A percentile compares a stretch with the other conserved stretches of the same genome.
phyloP scores from a whole-genome alignment of 1,139 yeast genomes.

The Saccharomyces pastorianus region DNA sequence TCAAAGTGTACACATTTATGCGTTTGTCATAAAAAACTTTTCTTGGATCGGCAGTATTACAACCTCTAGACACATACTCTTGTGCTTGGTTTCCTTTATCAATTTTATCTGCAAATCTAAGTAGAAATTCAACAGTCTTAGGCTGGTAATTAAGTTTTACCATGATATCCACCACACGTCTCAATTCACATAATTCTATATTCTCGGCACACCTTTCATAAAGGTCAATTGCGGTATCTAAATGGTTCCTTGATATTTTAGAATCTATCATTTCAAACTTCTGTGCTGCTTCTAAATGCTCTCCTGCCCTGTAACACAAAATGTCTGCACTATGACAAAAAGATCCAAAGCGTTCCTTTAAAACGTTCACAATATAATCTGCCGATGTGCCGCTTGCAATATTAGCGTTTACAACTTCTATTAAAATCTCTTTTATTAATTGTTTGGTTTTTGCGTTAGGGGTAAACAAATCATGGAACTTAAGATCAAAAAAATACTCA shows the following conservation, averaged over 20 bases:
- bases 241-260: constrained; percentile 61
- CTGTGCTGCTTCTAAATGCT: constrained; percentile 80
- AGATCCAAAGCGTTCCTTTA: constrained; percentile 90
- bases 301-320: constrained; percentile 86
- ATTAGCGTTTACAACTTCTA: constrained; percentile 80
- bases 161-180: constrained; percentile 74
- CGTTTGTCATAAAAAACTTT: constrained; percentile 41
- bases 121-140: constrained; percentile 78
- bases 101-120: constrained; percentile 64
- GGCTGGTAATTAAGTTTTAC: constrained; percentile 67
- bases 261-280: constrained; percentile 60
- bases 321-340: constrained; percentile 94
- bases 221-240: constrained; percentile 65
- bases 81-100: constrained; percentile 53
- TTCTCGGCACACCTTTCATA: constrained; percentile 77
- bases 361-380: constrained; percentile 76
- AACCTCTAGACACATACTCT: constrained; percentile 46
- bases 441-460: constrained; percentile 57
- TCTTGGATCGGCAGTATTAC: constrained; percentile 42
- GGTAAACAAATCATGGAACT: constrained; percentile 70
- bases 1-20: constrained; percentile 55
- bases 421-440: constrained; percentile 74
- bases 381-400: constrained; percentile 87
- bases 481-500: constrained; percentile 37
- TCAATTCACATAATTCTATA: constrained; percentile 68